Evolutionary conservation across 2,329 filamentous ascomycete species (phyloP).

Genomic region (Exophiala oligosperma): DNA sequence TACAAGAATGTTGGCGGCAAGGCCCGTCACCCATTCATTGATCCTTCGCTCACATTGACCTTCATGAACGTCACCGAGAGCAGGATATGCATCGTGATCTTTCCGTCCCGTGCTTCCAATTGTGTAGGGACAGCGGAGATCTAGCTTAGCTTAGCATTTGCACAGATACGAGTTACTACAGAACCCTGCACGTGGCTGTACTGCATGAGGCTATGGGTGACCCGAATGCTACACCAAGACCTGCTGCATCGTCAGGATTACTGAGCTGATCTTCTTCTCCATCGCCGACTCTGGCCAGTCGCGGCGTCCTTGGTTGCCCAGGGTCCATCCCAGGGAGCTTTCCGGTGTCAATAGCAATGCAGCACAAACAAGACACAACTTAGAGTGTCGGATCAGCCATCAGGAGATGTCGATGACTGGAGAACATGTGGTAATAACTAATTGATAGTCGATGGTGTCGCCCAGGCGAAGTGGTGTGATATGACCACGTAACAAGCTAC

Average conservation of each 20-base stretch:
- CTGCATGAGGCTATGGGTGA: slow-evolving; percentile 5
- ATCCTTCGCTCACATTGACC: neutral
- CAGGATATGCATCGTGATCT: too few species aligned
- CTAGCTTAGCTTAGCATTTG: too few species aligned
- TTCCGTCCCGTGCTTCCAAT: neutral
- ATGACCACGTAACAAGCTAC: neutral
- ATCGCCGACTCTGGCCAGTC: neutral
- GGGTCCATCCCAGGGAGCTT: too few species aligned
- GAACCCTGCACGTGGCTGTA: slow-evolving; percentile 16
- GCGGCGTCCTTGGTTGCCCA: neutral
- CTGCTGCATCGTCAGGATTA: neutral
- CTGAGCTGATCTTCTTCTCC: neutral
- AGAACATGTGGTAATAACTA: neutral
- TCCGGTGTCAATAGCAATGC: too few species aligned
- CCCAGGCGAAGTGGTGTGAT: slow-evolving; percentile 1
- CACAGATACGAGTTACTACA: neutral
- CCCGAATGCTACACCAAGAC: neutral
- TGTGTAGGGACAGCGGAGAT: neutral
- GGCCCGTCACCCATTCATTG: neutral
- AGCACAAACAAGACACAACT: too few species aligned
- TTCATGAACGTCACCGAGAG: neutral
- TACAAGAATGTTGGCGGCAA: neutral
- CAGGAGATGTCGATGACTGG: neutral
- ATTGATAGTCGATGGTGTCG: too few species aligned
- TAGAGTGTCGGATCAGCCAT: neutral